Evolutionary conservation across 2,329 filamentous ascomycete species (phyloP).

Genomic region (Calonectria fujianensis): DNA sequence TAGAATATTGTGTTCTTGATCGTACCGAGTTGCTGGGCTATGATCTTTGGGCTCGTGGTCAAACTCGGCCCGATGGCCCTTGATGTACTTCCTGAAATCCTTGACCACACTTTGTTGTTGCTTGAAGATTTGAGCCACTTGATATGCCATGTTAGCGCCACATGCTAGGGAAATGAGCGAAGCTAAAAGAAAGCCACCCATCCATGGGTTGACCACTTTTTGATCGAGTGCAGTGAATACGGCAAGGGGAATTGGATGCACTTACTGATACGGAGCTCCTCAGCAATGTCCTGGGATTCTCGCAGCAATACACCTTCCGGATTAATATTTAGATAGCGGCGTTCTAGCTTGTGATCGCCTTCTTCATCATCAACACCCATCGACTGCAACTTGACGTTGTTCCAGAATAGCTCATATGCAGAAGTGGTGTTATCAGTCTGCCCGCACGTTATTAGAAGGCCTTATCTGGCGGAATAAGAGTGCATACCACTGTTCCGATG

Average conservation of each 20-base stretch:
- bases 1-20: not conserved
- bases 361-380: not conserved
- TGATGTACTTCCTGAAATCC: slow-evolving; percentile 5
- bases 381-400: slow-evolving; percentile 6
- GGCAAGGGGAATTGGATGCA: not conserved
- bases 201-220: too few species aligned
- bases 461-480: not conserved
- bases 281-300: slow-evolving; percentile 21
- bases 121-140: slow-evolving; percentile 17
- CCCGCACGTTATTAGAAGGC: not conserved
- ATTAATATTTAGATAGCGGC: slow-evolving; percentile 19
- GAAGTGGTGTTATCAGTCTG: slow-evolving; percentile 16
- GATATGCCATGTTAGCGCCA: not conserved
- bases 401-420: slow-evolving; percentile 16
- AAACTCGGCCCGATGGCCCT: slow-evolving; percentile 12
- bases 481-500: slow-evolving; percentile 18
- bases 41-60: not conserved
- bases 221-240: too few species aligned
- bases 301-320: slow-evolving; percentile 18
- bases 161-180: not conserved
- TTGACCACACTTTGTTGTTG: slow-evolving; percentile 15
- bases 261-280: slow-evolving; percentile 24
- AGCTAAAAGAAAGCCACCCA: not conserved
- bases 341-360: not conserved
- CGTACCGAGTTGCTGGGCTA: not conserved